These are phyloP conservation scores for Tubosaeta sp. DNA, from an alignment of 768 basidiomycete genomes.

Conservation along the genomic window DNA sequence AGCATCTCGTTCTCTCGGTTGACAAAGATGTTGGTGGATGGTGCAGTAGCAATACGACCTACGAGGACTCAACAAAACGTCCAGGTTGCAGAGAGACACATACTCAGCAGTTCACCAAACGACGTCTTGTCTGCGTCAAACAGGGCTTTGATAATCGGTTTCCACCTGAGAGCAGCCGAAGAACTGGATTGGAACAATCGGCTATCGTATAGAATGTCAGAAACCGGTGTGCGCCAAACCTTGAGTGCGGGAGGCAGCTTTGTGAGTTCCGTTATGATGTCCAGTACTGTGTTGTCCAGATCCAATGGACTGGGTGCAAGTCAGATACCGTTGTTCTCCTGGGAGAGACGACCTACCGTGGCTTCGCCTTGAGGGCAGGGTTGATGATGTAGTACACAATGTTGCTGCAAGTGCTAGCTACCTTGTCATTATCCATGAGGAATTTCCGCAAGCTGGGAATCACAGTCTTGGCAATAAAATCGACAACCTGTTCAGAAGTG, in stretches of 20 bases:
- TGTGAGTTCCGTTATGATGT: constrained; percentile 74
- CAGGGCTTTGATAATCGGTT: constrained; percentile 68
- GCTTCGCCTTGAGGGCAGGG: constrained; percentile 74
- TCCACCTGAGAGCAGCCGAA: constrained; percentile 61
- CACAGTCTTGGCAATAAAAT: constrained; percentile 62
- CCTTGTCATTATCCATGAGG: constrained; percentile 80
- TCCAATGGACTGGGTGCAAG: constrained; percentile 64
- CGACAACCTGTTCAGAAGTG: constrained; percentile 51
- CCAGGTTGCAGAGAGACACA: constrained; percentile 29
- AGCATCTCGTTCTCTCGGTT: constrained; percentile 94
- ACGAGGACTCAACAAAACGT: constrained; percentile 21
- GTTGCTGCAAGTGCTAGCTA: constrained; percentile 73
- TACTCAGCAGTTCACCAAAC: constrained; percentile 79
- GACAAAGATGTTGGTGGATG: constrained; percentile 95
- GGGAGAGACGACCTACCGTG: constrained; percentile 47
- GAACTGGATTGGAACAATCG: constrained; percentile 79
- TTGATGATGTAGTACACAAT: constrained; percentile 80
- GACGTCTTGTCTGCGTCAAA: constrained; percentile 86
- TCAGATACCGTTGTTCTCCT: constrained; percentile 4
- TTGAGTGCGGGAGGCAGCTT: constrained; percentile 73
- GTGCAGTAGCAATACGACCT: constrained; percentile 77
- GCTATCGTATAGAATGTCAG: constrained; percentile 80
- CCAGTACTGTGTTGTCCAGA: constrained; percentile 60
- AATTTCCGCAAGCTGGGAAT: constrained; percentile 76
- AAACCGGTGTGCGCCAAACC: constrained; percentile 77